A percentile compares a stretch with the other conserved stretches of the same genome.
Conservation (phyloP, 306 rosid genomes). For the Amphicarpaea edgeworthii region DNA sequence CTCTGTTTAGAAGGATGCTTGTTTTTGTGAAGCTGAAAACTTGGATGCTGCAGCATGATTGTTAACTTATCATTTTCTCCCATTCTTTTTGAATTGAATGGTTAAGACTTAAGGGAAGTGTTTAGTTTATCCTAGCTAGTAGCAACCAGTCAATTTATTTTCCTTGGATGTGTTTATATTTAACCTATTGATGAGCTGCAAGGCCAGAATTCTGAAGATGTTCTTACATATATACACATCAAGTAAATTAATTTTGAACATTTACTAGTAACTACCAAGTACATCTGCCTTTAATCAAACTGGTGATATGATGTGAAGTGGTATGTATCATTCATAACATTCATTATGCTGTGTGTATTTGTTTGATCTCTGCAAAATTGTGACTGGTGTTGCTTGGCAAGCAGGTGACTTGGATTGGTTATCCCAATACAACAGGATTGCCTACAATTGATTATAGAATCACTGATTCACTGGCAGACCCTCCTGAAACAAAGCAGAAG, state of each 20-base stretch:
- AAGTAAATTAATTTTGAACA: slow-evolving; percentile 18
- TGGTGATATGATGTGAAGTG: not conserved
- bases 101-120: not conserved
- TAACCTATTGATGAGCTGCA: not conserved
- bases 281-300: slow-evolving; percentile 2
- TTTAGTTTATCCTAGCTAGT: slow-evolving; percentile 9
- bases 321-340: slow-evolving; percentile 4
- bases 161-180: not conserved
- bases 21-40: slow-evolving; percentile 9
- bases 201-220: slow-evolving; percentile 15
- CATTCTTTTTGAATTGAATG: not conserved
- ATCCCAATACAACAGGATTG: slow-evolving; percentile 98
- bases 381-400: slow-evolving; percentile 43
- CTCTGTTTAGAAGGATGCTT: not conserved
- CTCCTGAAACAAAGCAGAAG: slow-evolving; percentile 88
- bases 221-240: not conserved
- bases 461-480: slow-evolving; percentile 93
- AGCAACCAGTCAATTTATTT: not conserved
- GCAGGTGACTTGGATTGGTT: slow-evolving; percentile 99
- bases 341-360: slow-evolving; percentile 22
- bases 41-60: not conserved
- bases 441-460: slow-evolving; percentile 95
- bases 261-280: not conserved
- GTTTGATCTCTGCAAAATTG: slow-evolving; percentile 31
- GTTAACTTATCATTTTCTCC: slow-evolving; percentile 1